Percentiles rank a stretch among this genome's conserved stretches.
These are phyloP conservation scores for Fusarium phyllophilum DNA, from an alignment of 2,329 filamentous ascomycete species.

Conservation along the genomic window DNA sequence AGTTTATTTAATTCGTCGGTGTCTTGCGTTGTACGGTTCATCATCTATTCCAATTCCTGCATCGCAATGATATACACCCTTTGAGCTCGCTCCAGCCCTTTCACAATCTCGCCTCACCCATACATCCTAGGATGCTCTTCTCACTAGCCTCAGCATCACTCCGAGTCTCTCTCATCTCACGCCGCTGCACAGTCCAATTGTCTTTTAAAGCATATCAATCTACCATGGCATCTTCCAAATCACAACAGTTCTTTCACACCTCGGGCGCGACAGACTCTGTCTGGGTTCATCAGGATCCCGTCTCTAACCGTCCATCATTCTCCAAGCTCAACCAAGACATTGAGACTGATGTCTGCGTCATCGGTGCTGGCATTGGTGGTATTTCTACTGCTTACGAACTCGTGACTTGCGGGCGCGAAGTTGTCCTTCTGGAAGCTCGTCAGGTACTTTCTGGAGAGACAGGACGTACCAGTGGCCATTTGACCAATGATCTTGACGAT, in stretches of 20 bases:
- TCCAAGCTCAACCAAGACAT: background rate
- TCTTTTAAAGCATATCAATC: slow-evolving; percentile 14
- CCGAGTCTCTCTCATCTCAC: slow-evolving; percentile 8
- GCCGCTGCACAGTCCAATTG: background rate
- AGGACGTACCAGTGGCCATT: slow-evolving; percentile 63
- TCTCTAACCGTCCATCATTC: slow-evolving; percentile 41
- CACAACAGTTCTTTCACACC: slow-evolving; percentile 46
- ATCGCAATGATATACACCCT: background rate
- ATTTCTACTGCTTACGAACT: slow-evolving; percentile 47
- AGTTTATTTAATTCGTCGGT: background rate
- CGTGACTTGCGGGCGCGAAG: slow-evolving; percentile 58
- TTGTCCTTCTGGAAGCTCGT: slow-evolving; percentile 64
- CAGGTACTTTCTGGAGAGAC: slow-evolving; percentile 65
- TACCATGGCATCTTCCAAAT: slow-evolving; percentile 19
- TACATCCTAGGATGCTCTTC: slow-evolving; percentile 12
- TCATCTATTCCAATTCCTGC: background rate
- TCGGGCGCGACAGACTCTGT: slow-evolving; percentile 63
- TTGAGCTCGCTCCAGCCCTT: background rate
- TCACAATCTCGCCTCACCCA: background rate
- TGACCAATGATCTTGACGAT: slow-evolving; percentile 65
- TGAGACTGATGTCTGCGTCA: slow-evolving; percentile 26
- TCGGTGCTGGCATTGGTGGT: slow-evolving; percentile 30
- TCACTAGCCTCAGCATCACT: background rate
- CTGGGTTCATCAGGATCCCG: slow-evolving; percentile 62
- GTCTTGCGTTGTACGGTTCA: background rate